phyloP scores from a whole-genome alignment of 495 filamentous ascomycete species.

The Umbilicaria muhlenbergii region DNA sequence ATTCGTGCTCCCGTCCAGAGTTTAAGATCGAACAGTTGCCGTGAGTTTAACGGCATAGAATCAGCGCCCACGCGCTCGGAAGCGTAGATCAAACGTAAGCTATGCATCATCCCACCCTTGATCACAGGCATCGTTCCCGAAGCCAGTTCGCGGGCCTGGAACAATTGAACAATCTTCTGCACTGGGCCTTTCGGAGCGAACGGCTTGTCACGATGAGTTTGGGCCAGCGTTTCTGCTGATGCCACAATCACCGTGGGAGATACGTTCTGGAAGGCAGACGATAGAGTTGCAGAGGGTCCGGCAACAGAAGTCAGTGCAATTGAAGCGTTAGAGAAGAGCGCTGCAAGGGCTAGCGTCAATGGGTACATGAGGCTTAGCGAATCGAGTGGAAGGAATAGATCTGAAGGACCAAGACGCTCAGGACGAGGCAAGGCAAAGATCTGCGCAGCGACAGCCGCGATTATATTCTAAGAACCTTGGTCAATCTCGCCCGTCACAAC shows the following conservation, averaged over 20 bases:
- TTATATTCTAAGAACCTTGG: conserved; percentile 42
- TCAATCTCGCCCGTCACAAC: neutral
- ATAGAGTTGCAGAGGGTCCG: conserved; percentile 50
- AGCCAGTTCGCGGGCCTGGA: conserved; percentile 50
- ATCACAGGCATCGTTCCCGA: conserved; percentile 48
- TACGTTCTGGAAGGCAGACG: conserved; percentile 51
- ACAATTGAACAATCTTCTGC: conserved; percentile 47
- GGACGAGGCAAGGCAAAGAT: conserved; percentile 53
- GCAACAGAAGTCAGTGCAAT: conserved; percentile 83
- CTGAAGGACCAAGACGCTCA: conserved; percentile 54
- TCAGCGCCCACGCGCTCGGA: conserved; percentile 39
- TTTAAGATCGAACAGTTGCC: conserved; percentile 61
- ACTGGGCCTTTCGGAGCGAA: conserved; percentile 33
- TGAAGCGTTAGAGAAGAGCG: conserved; percentile 68
- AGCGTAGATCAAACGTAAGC: conserved; percentile 41
- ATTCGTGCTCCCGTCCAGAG: conserved; percentile 66
- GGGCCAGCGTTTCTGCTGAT: conserved; percentile 54
- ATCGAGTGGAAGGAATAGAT: conserved; percentile 81
- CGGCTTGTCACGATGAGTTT: conserved; percentile 41
- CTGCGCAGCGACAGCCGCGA: conserved; percentile 65
- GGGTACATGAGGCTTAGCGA: conserved; percentile 66
- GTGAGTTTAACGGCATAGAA: conserved; percentile 40
- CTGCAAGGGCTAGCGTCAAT: conserved; percentile 63
- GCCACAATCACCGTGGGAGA: conserved; percentile 74
- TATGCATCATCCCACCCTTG: conserved; percentile 23